Evolutionary conservation across 2,329 filamentous ascomycete genomes (phyloP).

Genomic region (Neofusicoccum cordaticola): DNA sequence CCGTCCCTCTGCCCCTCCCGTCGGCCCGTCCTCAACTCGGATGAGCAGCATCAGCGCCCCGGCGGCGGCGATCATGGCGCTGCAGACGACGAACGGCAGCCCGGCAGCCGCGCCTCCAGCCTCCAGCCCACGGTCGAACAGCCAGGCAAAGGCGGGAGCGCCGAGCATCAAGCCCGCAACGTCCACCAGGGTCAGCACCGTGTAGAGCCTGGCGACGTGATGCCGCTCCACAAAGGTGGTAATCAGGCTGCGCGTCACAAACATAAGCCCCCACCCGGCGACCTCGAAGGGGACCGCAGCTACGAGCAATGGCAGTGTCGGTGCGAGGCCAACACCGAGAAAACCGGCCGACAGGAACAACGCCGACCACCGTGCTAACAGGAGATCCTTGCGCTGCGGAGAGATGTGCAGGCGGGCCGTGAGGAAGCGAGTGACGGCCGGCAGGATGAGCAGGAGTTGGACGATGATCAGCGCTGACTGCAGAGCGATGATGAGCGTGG

Average conservation of each 20-base stretch:
- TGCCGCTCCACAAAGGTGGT: slow-evolving; percentile 54
- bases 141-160: slow-evolving; percentile 47
- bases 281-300: slow-evolving; percentile 46
- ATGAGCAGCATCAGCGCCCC: neutral
- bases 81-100: slow-evolving; percentile 48
- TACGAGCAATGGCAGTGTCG: slow-evolving; percentile 25
- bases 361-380: slow-evolving; percentile 29
- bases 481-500: slow-evolving; percentile 33
- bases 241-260: slow-evolving; percentile 50
- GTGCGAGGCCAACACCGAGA: slow-evolving; percentile 28
- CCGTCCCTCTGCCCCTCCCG: neutral
- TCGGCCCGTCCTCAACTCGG: neutral
- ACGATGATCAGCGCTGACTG: slow-evolving; percentile 27
- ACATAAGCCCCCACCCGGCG: slow-evolving; percentile 45
- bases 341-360: slow-evolving; percentile 28
- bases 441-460: slow-evolving; percentile 31
- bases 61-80: slow-evolving; percentile 20
- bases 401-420: slow-evolving; percentile 12
- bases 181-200: slow-evolving; percentile 51
- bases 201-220: slow-evolving; percentile 55
- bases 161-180: slow-evolving; percentile 48
- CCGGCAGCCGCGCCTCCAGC: slow-evolving; percentile 48
- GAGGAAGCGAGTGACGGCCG: slow-evolving; percentile 25
- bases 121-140: slow-evolving; percentile 48
- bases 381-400: slow-evolving; percentile 28